These are phyloP conservation scores for Exsudoporus frostii DNA, from an alignment of 768 basidiomycete genomes.

Conservation along the genomic window DNA sequence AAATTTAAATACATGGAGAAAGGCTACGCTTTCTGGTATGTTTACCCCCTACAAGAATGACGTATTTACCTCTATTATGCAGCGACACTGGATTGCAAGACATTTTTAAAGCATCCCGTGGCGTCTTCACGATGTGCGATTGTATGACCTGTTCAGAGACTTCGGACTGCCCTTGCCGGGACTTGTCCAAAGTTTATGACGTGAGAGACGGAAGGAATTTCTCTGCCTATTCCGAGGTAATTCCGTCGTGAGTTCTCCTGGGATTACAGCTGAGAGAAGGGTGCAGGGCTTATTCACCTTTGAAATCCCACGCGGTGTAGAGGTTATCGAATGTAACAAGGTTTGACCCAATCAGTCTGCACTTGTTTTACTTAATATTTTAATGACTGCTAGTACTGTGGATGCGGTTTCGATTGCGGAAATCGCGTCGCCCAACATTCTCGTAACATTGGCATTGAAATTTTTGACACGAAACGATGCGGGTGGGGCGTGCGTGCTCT, in stretches of 20 bases:
- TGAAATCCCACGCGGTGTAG: conserved; percentile 37
- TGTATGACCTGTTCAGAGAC: conserved; percentile 38
- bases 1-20: conserved; percentile 53
- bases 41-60: background rate
- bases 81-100: conserved; percentile 19
- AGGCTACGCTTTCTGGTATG: conserved; percentile 47
- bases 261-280: background rate
- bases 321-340: conserved; percentile 66
- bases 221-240: conserved; percentile 46
- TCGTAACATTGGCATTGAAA: conserved; percentile 53
- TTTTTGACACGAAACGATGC: conserved; percentile 58
- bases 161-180: conserved; percentile 48
- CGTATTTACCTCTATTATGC: conserved; percentile 3
- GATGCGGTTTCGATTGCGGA: conserved; percentile 42
- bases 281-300: conserved; percentile 51
- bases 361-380: background rate
- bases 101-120: conserved; percentile 26
- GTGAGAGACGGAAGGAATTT: conserved; percentile 18
- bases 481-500: conserved; percentile 68
- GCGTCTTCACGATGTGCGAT: conserved; percentile 42
- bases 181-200: conserved; percentile 38
- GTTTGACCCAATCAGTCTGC: conserved; percentile 30
- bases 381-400: conserved; percentile 38
- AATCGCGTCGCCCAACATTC: conserved; percentile 64
- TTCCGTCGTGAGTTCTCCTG: background rate